Evolutionary conservation across 306 rosid genomes (phyloP).

Genomic region (Canavalia gladiata): DNA sequence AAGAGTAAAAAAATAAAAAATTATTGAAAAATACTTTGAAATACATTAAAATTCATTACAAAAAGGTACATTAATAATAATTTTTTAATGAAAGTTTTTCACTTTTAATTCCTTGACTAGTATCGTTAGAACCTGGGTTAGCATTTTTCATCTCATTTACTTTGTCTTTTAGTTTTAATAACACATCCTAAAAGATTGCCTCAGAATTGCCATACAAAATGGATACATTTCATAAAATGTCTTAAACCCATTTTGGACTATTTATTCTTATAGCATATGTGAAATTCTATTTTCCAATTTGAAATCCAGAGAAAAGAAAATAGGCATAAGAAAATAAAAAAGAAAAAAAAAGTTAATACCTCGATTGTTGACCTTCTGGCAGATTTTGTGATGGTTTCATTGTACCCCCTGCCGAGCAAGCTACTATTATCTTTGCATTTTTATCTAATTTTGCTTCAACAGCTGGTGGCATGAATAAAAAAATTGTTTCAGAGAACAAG

Average conservation of each 20-base stretch:
- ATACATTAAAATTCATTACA: no score
- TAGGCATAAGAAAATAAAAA: background rate
- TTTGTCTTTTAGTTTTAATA: background rate
- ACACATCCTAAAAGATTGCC: conserved; percentile 15
- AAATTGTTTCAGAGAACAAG: conserved; percentile 39
- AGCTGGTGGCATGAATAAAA: conserved; percentile 54
- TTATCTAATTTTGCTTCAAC: conserved; percentile 80
- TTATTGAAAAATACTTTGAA: no score
- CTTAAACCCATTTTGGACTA: conserved; percentile 30
- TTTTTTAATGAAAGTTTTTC: no score
- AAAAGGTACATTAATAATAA: no score
- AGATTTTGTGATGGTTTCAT: conserved; percentile 94
- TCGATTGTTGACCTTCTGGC: conserved; percentile 97
- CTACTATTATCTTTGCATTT: conserved; percentile 86
- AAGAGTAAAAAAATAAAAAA: no score
- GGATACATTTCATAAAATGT: background rate
- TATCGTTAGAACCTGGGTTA: no score
- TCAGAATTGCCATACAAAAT: conserved; percentile 15
- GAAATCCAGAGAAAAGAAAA: conserved; percentile 21
- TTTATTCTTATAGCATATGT: background rate
- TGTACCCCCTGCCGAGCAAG: conserved; percentile 92
- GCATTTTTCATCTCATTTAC: no score
- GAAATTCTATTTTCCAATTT: conserved; percentile 4
- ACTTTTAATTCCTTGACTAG: no score
- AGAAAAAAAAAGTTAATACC: conserved; percentile 51